These are phyloP conservation scores for Colletotrichum sp. DNA, from an alignment of 2,329 filamentous ascomycete species.

Conservation along the genomic window DNA sequence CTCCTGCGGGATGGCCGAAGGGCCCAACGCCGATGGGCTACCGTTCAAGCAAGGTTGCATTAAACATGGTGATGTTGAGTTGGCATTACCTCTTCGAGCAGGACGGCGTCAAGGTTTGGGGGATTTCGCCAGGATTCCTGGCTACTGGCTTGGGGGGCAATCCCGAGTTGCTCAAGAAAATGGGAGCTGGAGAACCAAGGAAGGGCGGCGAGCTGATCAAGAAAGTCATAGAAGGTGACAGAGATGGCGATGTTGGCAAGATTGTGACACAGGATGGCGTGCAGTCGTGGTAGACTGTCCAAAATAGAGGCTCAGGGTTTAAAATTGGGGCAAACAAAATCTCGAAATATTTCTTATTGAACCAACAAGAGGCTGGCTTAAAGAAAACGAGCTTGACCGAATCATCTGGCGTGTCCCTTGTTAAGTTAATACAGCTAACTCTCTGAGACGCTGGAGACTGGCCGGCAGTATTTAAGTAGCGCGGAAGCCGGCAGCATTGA, in stretches of 20 bases:
- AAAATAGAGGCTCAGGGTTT: not conserved
- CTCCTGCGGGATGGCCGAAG: conserved; percentile 48
- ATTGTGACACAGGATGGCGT: conserved; percentile 33
- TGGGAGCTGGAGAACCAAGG: conserved; percentile 37
- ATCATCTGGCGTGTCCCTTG: not conserved
- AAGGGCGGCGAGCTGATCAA: conserved; percentile 42
- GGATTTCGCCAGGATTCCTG: conserved; percentile 52
- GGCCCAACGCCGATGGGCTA: conserved; percentile 38
- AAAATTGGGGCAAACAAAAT: not conserved
- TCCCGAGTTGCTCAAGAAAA: conserved; percentile 32
- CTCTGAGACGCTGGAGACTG: not conserved
- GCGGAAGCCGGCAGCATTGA: not conserved
- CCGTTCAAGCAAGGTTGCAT: conserved; percentile 44
- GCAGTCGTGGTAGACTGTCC: conserved; percentile 33
- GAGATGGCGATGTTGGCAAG: conserved; percentile 45
- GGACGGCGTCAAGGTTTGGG: conserved; percentile 56
- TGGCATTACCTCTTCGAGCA: conserved; percentile 44
- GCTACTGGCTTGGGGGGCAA: conserved; percentile 48
- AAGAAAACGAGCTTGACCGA: not conserved
- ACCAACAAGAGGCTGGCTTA: not conserved
- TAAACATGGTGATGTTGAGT: conserved; percentile 56
- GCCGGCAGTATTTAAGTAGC: not conserved
- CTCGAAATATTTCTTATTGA: not conserved
- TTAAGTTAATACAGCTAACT: not conserved
- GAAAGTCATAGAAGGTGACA: conserved; percentile 44